Evolutionary conservation across 2,329 filamentous ascomycete species (phyloP).

Genomic region (Calonectria naviculata): DNA sequence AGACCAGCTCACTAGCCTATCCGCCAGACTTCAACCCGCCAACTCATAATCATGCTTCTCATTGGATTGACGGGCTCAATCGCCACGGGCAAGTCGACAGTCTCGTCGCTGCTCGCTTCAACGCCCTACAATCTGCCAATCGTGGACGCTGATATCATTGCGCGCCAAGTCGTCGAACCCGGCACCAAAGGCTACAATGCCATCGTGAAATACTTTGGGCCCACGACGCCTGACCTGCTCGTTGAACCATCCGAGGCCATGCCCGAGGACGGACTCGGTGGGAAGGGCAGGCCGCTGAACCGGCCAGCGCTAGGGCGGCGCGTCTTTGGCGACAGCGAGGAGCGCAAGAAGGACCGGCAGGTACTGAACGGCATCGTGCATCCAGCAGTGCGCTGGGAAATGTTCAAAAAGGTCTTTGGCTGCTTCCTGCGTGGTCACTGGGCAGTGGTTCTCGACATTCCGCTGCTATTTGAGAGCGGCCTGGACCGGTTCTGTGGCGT

Average conservation of each 20-base stretch:
- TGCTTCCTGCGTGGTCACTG: constrained; percentile 82
- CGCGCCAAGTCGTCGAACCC: constrained; percentile 93
- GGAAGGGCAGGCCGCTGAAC: constrained; percentile 82
- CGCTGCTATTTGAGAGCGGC: constrained; percentile 88
- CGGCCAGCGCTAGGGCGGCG: constrained; percentile 84
- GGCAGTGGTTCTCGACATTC: constrained; percentile 94
- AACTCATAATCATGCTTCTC: constrained; percentile 77
- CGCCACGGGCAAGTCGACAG: constrained; percentile 97
- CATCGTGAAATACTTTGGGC: constrained; percentile 84
- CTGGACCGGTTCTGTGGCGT: constrained; percentile 88
- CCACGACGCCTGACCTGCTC: constrained; percentile 88
- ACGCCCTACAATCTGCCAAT: constrained; percentile 89
- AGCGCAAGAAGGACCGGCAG: constrained; percentile 76
- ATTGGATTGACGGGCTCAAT: constrained; percentile 97
- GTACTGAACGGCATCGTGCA: constrained; percentile 93
- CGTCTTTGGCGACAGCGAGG: constrained; percentile 85
- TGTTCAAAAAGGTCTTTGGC: constrained; percentile 79
- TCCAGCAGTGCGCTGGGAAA: constrained; percentile 85
- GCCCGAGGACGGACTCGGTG: constrained; percentile 64
- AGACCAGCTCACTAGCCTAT: not conserved
- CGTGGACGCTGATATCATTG: constrained; percentile 93
- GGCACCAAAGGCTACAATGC: constrained; percentile 85
- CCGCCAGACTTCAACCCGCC: not conserved
- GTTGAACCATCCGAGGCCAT: constrained; percentile 66
- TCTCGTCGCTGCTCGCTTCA: constrained; percentile 83